Evolutionary conservation across 1,284 basidiomycete species (phyloP).

Genomic region (Rugosomyces carneus): DNA sequence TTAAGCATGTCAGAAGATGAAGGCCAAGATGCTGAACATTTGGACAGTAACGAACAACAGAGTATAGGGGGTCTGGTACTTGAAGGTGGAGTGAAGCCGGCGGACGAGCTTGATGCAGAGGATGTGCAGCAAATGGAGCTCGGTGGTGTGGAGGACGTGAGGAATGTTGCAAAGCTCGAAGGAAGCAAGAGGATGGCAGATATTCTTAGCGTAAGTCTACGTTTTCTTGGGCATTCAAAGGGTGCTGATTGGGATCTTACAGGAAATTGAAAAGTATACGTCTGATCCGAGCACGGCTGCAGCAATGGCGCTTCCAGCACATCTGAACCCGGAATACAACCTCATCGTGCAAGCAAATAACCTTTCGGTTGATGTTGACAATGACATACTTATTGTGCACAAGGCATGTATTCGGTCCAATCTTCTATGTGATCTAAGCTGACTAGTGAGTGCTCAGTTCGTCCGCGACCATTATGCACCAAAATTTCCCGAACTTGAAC

Average conservation of each 20-base stretch:
- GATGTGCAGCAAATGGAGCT: conserved; percentile 93
- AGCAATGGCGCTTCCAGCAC: conserved; percentile 73
- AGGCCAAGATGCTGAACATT: conserved; percentile 33
- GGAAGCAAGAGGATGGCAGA: conserved; percentile 82
- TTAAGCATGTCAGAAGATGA: conserved; percentile 36
- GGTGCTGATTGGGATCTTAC: conserved; percentile 1
- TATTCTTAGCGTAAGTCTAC: conserved; percentile 60
- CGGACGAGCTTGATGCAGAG: conserved; percentile 89
- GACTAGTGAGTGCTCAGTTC: conserved; percentile 49
- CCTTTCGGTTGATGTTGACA: conserved; percentile 96
- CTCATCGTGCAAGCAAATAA: conserved; percentile 98
- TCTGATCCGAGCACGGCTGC: conserved; percentile 72
- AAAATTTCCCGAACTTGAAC: conserved; percentile 96
- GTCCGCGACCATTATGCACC: conserved; percentile 96
- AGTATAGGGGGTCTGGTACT: conserved; percentile 65
- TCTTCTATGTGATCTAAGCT: conserved; percentile 9
- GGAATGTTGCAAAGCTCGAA: conserved; percentile 85
- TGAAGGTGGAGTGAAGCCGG: conserved; percentile 85
- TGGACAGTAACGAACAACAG: conserved; percentile 26
- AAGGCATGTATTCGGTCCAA: conserved; percentile 58
- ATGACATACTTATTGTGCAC: conserved; percentile 95
- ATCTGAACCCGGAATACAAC: conserved; percentile 93
- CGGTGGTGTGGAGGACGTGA: conserved; percentile 75
- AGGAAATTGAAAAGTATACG: conserved; percentile 89
- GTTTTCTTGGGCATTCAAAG: neutral